These are phyloP conservation scores for Triadica sebifera DNA, from an alignment of 345 rosid genomes.

Conservation along the genomic window DNA sequence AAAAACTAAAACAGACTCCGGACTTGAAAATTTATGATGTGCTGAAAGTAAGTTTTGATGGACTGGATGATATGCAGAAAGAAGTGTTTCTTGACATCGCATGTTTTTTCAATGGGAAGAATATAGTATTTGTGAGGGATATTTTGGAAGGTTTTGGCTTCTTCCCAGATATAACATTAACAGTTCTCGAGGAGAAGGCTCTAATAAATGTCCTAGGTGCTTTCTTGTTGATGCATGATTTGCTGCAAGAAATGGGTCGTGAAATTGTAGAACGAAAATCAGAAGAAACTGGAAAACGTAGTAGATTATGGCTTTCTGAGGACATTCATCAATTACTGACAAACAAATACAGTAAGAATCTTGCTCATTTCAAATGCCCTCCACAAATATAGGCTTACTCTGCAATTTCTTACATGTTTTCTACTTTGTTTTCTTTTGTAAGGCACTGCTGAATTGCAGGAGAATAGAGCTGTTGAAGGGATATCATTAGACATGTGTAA, in stretches of 20 bases:
- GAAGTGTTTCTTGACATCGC: conserved; percentile 10
- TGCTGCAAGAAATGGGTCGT: conserved; percentile 22
- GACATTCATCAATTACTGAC: neutral
- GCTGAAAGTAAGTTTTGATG: neutral
- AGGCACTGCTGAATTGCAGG: neutral
- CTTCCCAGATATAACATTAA: neutral
- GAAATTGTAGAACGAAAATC: conserved; percentile 4
- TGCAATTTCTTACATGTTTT: neutral
- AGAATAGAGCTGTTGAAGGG: conserved; percentile 2
- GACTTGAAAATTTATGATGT: neutral
- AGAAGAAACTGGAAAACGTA: neutral
- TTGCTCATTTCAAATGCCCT: neutral
- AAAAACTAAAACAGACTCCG: neutral
- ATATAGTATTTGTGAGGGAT: neutral
- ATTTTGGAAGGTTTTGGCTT: neutral
- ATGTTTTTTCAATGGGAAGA: neutral
- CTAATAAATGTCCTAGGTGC: neutral
- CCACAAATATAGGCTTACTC: no score
- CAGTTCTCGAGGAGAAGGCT: conserved; percentile 3
- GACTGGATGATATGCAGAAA: neutral
- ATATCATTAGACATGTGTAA: conserved; percentile 8
- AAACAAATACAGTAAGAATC: neutral
- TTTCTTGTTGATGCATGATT: conserved; percentile 10
- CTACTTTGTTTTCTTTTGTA: neutral
- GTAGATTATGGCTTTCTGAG: conserved; percentile 12